Evolutionary conservation across 176 grass and related monocot species (phyloP).

Genomic region (Alloteropsis semialata): DNA sequence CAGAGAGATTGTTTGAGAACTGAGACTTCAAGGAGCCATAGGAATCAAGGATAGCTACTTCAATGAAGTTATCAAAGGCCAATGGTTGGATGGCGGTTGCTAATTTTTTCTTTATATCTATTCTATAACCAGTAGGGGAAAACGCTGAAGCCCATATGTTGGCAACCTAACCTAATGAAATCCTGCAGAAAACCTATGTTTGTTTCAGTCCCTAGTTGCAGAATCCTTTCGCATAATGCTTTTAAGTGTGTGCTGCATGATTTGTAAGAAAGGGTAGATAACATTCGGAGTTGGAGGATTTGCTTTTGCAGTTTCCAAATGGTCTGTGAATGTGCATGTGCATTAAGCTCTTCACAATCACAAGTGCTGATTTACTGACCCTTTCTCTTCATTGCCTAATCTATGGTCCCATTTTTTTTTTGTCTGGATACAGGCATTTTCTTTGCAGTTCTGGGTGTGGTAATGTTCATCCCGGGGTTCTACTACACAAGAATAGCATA

Average conservation of each 20-base stretch:
- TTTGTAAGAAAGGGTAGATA: neutral
- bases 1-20: neutral
- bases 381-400: neutral
- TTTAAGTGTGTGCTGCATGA: neutral
- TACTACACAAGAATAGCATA: slow-evolving; percentile 92
- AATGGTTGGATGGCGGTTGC: neutral
- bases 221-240: neutral
- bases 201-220: neutral
- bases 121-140: too few relatives aligned
- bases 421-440: slow-evolving; percentile 48
- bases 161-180: neutral
- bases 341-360: neutral
- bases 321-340: neutral
- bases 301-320: neutral
- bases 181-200: neutral
- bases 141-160: neutral
- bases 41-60: neutral
- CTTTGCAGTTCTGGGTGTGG: slow-evolving; percentile 66
- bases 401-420: neutral
- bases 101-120: too few relatives aligned
- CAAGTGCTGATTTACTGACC: neutral
- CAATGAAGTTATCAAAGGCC: neutral
- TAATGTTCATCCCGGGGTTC: slow-evolving; percentile 85
- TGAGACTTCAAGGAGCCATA: neutral
- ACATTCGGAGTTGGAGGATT: neutral